Percentiles rank a stretch among this genome's conserved stretches.
Conservation (phyloP, 1,139 yeast species). For the Geotrichum australiense region DNA sequence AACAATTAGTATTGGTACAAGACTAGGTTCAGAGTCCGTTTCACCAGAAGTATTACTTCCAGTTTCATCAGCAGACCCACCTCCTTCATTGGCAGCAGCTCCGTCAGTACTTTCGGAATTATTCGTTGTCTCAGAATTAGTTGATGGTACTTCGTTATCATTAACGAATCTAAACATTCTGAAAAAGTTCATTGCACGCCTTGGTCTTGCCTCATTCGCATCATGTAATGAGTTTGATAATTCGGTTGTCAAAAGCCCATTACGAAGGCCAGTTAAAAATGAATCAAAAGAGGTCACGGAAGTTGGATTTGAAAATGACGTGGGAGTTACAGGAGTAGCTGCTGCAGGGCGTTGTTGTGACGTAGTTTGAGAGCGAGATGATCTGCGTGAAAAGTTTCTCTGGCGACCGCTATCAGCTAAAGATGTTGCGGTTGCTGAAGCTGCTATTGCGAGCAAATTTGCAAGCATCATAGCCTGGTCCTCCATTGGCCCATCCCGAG, state of each 20-base stretch:
- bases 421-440: constrained; percentile 41
- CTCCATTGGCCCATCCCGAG: constrained; percentile 24
- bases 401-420: constrained; percentile 31
- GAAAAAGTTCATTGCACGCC: constrained; percentile 38
- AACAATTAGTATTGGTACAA: constrained; percentile 50
- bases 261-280: constrained; percentile 37
- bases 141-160: no score
- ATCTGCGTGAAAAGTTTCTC: constrained; percentile 5
- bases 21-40: constrained; percentile 28
- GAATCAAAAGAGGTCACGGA: constrained; percentile 34
- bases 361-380: background rate
- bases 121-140: no score
- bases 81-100: no score
- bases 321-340: constrained; percentile 14
- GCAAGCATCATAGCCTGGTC: constrained; percentile 41
- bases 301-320: constrained; percentile 9
- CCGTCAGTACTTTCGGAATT: no score
- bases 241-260: constrained; percentile 38
- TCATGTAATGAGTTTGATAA: constrained; percentile 25
- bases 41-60: no score
- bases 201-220: constrained; percentile 17
- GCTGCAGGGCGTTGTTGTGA: background rate
- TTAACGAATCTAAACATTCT: constrained; percentile 51
- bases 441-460: constrained; percentile 41
- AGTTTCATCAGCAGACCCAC: no score